Base-by-base conservation (phyloP, 2,329 filamentous ascomycete species). In the Cercospora sp. region DNA sequence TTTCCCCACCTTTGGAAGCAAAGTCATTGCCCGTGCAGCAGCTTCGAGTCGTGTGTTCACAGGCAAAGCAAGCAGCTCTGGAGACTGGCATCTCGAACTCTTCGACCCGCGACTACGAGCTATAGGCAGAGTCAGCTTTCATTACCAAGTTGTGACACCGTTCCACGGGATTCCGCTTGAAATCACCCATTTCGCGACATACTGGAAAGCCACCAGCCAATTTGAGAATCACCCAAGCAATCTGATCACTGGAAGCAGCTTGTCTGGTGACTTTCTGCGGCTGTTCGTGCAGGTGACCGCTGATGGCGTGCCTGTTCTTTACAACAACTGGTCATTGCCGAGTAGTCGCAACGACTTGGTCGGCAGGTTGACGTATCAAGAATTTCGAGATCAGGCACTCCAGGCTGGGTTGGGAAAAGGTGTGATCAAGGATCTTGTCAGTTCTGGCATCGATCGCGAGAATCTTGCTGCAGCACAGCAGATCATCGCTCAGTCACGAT, bases 201-300 rank as follows among this genome's bases (percentile, higher is more conserved):
- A 99, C 80, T 99, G 95, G 95, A 99, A 98, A 80, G 94, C 94
- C 0, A 99, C 95, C 1, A 97, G 93, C 75, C 93, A 97, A 74
- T 87, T 95, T 59, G 93, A 97, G 78, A 89, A 92, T 61, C 91
- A 93, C 58, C 90, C 91, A 26, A 95, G 88, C 76, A 92, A 93
- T 26, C 88, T 98, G 26, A 92, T 99, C 18, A 98, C 94, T 0
- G 95, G 94, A 0, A 98, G 94, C 9, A 98, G 94, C 81, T 81
- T 99, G 65, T 96, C 93, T 2, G 95, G 95, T n/a, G 92, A 98
- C 75, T 98, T 98, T 79, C 89, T 97, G 26, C 89, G 94, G 65
- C 82, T 99, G 7, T 97, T 93, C 76, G 91, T 98, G 26, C 95
- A 99, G 76, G 87, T 97, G 73, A 98, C 94, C 0, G 90, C 89